Evolutionary conservation across 352 stramenopile genomes (phyloP).

Genomic region (Globisporangium ultimum): DNA sequence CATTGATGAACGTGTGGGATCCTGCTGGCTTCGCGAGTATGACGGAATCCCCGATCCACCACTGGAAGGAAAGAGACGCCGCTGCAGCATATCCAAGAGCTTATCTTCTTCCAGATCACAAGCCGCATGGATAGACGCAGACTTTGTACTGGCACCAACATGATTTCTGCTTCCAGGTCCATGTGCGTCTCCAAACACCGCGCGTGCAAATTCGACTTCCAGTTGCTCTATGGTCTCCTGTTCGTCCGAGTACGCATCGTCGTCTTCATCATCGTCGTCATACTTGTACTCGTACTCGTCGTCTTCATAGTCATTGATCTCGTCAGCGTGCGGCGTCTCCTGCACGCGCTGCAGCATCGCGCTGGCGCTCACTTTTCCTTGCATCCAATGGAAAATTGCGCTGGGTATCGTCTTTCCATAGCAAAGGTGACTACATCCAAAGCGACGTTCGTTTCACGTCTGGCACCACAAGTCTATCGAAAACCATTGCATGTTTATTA

Average conservation of each 20-base stretch:
- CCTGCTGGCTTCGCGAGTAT: neutral
- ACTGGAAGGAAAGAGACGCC: slow-evolving; percentile 17
- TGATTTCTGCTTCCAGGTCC: neutral
- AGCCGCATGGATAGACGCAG: neutral
- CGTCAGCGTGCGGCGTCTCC: neutral
- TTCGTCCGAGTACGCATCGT: slow-evolving; percentile 9
- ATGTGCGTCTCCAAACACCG: slow-evolving; percentile 1
- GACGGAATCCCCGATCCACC: neutral
- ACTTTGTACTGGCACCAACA: neutral
- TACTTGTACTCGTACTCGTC: slow-evolving; percentile 15
- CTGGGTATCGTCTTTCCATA: neutral
- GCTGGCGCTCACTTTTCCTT: neutral
- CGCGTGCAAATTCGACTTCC: slow-evolving; percentile 16
- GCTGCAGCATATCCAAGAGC: slow-evolving; percentile 7
- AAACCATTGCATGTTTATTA: too few species aligned
- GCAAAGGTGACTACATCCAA: neutral
- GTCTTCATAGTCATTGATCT: slow-evolving; percentile 13
- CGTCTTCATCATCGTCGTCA: slow-evolving; percentile 10
- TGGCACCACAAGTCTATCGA: too few species aligned
- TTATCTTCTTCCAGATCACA: slow-evolving; percentile 11
- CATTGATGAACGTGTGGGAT: neutral
- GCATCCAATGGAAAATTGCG: neutral
- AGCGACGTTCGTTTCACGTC: slow-evolving; percentile 5
- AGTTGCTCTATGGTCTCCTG: slow-evolving; percentile 9
- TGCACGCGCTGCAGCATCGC: neutral